Evolutionary conservation across 768 basidiomycete genomes (phyloP).

Genomic region (Suillus variegatus): DNA sequence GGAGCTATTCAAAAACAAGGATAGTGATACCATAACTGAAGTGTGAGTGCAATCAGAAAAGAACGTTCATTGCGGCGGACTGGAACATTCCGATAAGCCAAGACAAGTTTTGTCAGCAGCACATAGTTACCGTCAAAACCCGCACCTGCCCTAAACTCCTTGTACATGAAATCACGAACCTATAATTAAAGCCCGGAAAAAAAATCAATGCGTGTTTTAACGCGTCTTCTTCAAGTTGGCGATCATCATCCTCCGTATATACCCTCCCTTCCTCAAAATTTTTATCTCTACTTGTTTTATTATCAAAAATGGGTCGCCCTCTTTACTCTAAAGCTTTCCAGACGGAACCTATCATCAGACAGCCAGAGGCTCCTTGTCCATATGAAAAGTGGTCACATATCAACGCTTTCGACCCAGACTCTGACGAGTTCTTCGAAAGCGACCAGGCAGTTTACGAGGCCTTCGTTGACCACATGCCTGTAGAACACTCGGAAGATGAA

Average conservation of each 20-base stretch:
- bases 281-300: constrained; percentile 26
- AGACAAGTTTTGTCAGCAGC: not conserved
- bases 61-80: not conserved
- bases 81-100: not conserved
- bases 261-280: constrained; percentile 11
- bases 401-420: constrained; percentile 78
- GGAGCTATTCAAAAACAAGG: not conserved
- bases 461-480: constrained; percentile 48
- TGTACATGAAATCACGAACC: constrained; percentile 3
- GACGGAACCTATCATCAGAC: constrained; percentile 41
- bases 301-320: constrained; percentile 56
- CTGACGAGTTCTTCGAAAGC: constrained; percentile 70
- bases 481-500: constrained; percentile 11
- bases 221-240: constrained; percentile 5
- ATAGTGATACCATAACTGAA: not conserved
- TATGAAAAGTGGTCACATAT: constrained; percentile 64
- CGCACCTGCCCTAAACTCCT: constrained; percentile 37
- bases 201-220: constrained; percentile 2
- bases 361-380: constrained; percentile 37
- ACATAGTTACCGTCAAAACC: constrained; percentile 23
- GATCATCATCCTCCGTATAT: constrained; percentile 13
- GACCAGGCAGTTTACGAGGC: constrained; percentile 66
- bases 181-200: constrained; percentile 17
- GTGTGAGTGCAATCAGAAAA: not conserved
- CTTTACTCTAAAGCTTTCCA: constrained; percentile 51